phyloP scores from a whole-genome alignment of 2,329 filamentous ascomycete species.

The Laburnicola sp. region DNA sequence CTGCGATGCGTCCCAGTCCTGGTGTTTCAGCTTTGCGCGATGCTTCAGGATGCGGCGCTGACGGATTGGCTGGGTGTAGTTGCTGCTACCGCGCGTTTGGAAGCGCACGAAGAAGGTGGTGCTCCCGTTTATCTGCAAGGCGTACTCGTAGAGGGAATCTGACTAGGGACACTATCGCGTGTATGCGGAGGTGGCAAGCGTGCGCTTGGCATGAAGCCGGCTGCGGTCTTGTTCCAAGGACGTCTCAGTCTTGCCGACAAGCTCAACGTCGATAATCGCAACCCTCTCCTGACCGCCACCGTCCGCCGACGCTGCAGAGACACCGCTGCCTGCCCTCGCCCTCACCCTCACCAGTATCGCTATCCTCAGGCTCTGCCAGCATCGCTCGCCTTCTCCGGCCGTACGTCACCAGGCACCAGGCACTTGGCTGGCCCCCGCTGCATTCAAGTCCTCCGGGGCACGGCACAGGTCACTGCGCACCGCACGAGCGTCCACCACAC shows the following conservation, averaged over 20 bases:
- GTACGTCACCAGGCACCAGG: slow-evolving; percentile 22
- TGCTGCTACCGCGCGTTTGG: slow-evolving; percentile 4
- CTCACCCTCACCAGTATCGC: slow-evolving; percentile 10
- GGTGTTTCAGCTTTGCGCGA: slow-evolving; percentile 20
- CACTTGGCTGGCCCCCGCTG: slow-evolving; percentile 19
- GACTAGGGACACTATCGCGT: slow-evolving; percentile 4
- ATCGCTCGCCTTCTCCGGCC: slow-evolving; percentile 4
- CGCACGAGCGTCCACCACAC: slow-evolving; percentile 12
- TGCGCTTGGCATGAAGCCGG: slow-evolving; percentile 10
- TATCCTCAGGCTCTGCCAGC: slow-evolving; percentile 10
- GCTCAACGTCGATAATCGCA: slow-evolving; percentile 3
- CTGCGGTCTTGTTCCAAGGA: slow-evolving; percentile 9
- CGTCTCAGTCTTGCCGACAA: slow-evolving; percentile 15
- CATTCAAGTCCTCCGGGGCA: slow-evolving; percentile 9
- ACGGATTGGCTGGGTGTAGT: slow-evolving; percentile 3
- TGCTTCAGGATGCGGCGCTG: slow-evolving; percentile 7
- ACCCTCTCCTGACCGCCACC: slow-evolving; percentile 11
- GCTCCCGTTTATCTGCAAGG: slow-evolving; percentile 7
- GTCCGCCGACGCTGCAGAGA: slow-evolving; percentile 2
- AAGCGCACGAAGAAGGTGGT: slow-evolving; percentile 2
- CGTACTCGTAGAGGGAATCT: background rate
- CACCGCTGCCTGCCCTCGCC: background rate
- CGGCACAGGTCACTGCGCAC: slow-evolving; percentile 16
- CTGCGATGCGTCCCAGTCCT: background rate
- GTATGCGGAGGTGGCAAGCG: slow-evolving; percentile 15